Conservation (phyloP, 495 filamentous ascomycete genomes). For the Hyaloscypha bicolor region DNA sequence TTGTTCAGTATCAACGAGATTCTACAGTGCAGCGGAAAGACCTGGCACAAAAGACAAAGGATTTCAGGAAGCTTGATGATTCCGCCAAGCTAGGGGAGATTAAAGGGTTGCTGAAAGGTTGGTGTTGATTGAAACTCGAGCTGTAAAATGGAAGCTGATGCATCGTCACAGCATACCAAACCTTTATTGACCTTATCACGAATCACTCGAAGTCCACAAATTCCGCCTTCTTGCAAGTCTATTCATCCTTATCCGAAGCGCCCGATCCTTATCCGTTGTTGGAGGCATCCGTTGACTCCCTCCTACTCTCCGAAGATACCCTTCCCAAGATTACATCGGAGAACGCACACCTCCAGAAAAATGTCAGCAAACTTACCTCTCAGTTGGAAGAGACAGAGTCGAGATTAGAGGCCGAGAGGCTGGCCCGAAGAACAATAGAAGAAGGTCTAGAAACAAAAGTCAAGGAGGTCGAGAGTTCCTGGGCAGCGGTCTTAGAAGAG, state of each 20-base stretch:
- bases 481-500: conserved; percentile 89
- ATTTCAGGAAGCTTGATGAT: conserved; percentile 95
- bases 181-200: conserved; percentile 93
- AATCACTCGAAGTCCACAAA: conserved; percentile 92
- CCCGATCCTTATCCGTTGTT: conserved; percentile 96
- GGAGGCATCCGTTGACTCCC: conserved; percentile 92
- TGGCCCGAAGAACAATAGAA: conserved; percentile 72
- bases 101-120: conserved; percentile 87
- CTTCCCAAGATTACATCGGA: conserved; percentile 84
- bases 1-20: conserved; percentile 89
- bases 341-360: conserved; percentile 81
- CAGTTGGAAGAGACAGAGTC: conserved; percentile 87
- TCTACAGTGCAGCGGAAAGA: conserved; percentile 94
- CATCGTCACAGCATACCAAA: conserved; percentile 76
- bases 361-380: conserved; percentile 77
- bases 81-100: conserved; percentile 82
- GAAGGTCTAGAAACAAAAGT: conserved; percentile 72
- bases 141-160: conserved; percentile 18
- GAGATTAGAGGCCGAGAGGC: conserved; percentile 71
- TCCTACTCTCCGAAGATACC: conserved; percentile 87
- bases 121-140: conserved; percentile 1
- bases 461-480: conserved; percentile 86
- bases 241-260: conserved; percentile 91
- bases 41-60: conserved; percentile 96
- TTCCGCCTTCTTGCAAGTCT: conserved; percentile 87